A percentile compares a stretch with the other conserved stretches of the same genome.
Evolutionary conservation across 208 protist species (phyloP).

Genomic region (Trichomonas vaginalis): DNA sequence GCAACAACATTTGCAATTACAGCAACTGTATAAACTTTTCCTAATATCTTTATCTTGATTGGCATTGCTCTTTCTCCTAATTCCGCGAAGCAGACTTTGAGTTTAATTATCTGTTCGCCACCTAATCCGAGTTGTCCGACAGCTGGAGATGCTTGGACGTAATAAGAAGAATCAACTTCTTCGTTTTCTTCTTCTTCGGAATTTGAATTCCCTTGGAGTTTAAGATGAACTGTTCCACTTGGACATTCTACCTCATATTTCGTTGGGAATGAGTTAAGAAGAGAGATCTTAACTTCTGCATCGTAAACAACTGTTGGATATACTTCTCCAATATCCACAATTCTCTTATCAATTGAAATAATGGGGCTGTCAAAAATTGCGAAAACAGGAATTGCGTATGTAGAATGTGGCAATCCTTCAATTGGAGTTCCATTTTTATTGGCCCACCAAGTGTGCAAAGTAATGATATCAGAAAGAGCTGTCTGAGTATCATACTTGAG

Average conservation of each 20-base stretch:
- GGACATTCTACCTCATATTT: neutral
- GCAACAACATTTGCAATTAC: neutral
- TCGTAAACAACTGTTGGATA: neutral
- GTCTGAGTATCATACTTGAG: neutral
- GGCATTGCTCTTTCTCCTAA: neutral
- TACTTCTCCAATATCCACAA: slow-evolving; percentile 6
- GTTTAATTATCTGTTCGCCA: neutral
- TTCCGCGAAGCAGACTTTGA: neutral
- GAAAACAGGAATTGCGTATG: neutral
- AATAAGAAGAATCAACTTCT: neutral
- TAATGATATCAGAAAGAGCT: neutral
- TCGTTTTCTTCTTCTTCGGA: too few species aligned
- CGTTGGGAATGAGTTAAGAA: neutral
- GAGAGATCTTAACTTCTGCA: neutral
- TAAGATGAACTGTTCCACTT: neutral
- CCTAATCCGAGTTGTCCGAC: neutral
- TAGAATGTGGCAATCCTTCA: neutral
- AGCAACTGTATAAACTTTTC: neutral
- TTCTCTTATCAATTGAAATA: neutral
- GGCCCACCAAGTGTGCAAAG: neutral
- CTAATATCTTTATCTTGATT: neutral
- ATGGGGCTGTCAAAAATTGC: neutral
- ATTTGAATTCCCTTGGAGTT: neutral
- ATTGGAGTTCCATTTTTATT: neutral
- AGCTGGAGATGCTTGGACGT: neutral